These are phyloP conservation scores for Eucalyptus sp. DNA, from an alignment of 345 rosid species.

Conservation along the genomic window DNA sequence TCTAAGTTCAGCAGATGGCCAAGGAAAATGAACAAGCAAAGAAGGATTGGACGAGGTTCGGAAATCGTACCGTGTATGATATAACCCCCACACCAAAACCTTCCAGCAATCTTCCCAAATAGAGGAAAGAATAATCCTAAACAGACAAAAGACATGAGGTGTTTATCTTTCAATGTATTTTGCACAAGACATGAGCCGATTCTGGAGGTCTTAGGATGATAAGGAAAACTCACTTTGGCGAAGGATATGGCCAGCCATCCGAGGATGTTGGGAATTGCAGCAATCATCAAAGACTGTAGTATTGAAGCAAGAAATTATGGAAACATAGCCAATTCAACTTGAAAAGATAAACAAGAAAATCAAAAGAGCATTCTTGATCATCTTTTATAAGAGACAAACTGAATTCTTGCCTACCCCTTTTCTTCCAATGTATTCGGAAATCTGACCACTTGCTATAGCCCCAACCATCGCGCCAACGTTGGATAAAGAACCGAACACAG, in stretches of 20 bases:
- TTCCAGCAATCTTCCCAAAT: constrained; percentile 87
- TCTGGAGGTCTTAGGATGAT: neutral
- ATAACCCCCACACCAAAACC: constrained; percentile 97
- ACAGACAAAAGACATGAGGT: constrained; percentile 1
- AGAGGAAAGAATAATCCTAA: constrained; percentile 91
- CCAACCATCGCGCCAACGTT: constrained; percentile 99
- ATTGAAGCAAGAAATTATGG: neutral
- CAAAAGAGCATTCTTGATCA: neutral
- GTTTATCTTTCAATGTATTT: neutral
- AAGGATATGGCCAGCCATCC: constrained; percentile 97
- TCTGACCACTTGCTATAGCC: constrained; percentile 96
- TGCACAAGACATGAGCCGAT: neutral
- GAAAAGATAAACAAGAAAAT: neutral
- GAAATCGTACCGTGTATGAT: constrained; percentile 66
- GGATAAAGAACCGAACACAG: constrained; percentile 80
- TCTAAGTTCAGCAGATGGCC: neutral
- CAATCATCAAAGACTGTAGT: constrained; percentile 84
- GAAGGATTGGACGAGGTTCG: neutral
- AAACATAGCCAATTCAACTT: neutral
- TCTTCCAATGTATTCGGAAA: constrained; percentile 83
- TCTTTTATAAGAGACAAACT: neutral
- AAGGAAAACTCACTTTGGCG: constrained; percentile 57
- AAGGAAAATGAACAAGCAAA: neutral
- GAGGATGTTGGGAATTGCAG: constrained; percentile 92
- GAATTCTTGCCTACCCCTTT: constrained; percentile 64